Percentiles rank a stretch among this genome's conserved stretches.
Evolutionary conservation across 1,139 yeast species (phyloP).

Genomic region (Yamadazyma atlantica): DNA sequence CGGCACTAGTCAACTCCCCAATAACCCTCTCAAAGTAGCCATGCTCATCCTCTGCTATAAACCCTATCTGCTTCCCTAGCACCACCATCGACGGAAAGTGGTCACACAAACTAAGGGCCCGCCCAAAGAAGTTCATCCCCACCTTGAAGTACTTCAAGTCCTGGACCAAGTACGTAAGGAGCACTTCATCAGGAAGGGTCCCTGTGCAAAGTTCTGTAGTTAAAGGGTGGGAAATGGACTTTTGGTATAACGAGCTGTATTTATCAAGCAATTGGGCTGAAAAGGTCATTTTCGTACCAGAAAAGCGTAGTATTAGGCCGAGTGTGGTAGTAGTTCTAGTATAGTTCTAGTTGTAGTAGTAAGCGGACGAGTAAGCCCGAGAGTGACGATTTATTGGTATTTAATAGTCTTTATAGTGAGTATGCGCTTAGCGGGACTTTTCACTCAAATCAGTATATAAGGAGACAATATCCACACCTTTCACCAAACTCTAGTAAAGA

Average conservation of each 20-base stretch:
- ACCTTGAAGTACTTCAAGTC: constrained; percentile 48
- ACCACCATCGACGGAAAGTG: constrained; percentile 32
- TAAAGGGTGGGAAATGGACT: constrained; percentile 41
- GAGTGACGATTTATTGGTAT: too few relatives aligned
- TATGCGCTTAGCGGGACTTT: too few relatives aligned
- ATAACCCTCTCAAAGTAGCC: constrained; percentile 43
- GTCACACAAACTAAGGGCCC: constrained; percentile 45
- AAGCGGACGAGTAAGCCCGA: too few relatives aligned
- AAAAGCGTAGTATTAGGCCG: too few relatives aligned
- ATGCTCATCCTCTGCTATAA: constrained; percentile 48
- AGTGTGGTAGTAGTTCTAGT: too few relatives aligned
- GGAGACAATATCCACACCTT: too few relatives aligned
- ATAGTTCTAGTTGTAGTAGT: too few relatives aligned
- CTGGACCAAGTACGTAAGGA: constrained; percentile 48
- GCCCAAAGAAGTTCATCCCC: constrained; percentile 45
- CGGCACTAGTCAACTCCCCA: constrained; percentile 26
- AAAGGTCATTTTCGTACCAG: constrained; percentile 9
- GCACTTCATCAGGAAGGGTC: constrained; percentile 37
- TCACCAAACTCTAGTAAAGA: not conserved
- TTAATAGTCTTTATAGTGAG: not conserved
- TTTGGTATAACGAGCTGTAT: constrained; percentile 19
- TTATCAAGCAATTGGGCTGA: constrained; percentile 21
- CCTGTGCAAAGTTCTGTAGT: constrained; percentile 50
- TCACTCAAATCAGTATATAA: too few relatives aligned
- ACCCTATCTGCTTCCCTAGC: constrained; percentile 52